Conservation (phyloP, 495 filamentous ascomycete species). For the Aspergillus asperescens region DNA sequence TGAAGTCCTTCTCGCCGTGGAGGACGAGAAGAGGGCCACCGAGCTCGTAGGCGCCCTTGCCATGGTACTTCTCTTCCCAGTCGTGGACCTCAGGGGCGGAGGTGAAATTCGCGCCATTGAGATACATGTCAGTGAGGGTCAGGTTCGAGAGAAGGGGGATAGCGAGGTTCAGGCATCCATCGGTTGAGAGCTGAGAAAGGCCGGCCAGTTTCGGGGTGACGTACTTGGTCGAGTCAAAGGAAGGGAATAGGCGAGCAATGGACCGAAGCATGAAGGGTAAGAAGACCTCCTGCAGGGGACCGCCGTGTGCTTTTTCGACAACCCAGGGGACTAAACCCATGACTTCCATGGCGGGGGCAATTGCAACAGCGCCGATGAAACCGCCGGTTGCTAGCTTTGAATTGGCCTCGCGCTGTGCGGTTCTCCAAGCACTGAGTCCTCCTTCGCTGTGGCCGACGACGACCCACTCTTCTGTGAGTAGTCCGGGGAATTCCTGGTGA, state of each 20-base stretch:
- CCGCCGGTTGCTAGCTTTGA: not conserved
- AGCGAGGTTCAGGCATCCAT: not conserved
- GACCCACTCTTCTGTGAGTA: conserved; percentile 2
- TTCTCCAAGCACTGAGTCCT: conserved; percentile 3
- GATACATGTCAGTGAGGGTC: conserved; percentile 3
- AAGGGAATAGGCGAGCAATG: conserved; percentile 1
- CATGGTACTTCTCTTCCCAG: conserved; percentile 6
- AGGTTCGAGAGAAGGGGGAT: not conserved
- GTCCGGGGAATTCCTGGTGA: not conserved
- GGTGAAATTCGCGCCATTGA: conserved; percentile 4
- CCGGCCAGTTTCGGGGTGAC: not conserved
- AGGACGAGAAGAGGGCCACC: conserved; percentile 4
- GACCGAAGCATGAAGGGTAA: conserved; percentile 6
- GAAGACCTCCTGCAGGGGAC: conserved; percentile 2
- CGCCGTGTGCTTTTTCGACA: not conserved
- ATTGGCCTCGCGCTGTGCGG: not conserved
- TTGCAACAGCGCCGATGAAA: conserved; percentile 11
- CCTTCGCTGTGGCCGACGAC: conserved; percentile 12
- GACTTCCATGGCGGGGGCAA: conserved; percentile 4
- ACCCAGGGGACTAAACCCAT: conserved; percentile 4
- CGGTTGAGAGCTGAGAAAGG: not conserved
- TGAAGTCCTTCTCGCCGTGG: not conserved
- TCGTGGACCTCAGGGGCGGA: not conserved
- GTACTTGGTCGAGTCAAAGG: conserved; percentile 1
- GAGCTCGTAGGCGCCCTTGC: not conserved